Percentiles rank a stretch among this genome's conserved stretches.
Conservation (phyloP, 306 rosid species). For the Fragaria nilgerrensis region DNA sequence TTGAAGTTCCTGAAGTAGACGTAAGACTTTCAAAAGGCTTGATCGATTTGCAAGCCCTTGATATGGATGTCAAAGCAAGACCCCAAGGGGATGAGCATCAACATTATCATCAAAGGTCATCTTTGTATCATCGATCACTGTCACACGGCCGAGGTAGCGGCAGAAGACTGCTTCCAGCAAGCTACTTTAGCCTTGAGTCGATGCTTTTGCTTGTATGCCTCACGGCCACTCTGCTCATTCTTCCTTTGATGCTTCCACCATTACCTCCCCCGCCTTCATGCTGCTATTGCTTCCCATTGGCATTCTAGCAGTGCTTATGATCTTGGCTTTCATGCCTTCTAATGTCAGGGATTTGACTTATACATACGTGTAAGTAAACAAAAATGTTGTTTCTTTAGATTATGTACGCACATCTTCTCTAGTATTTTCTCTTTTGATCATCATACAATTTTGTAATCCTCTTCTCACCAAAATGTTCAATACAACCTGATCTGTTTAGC, state of each 20-base stretch:
- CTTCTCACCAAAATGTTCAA: slow-evolving; percentile 7
- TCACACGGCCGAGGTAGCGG: slow-evolving; percentile 38
- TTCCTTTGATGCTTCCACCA: slow-evolving; percentile 59
- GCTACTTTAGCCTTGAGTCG: slow-evolving; percentile 46
- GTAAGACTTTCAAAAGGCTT: slow-evolving; percentile 12
- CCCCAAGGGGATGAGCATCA: slow-evolving; percentile 10
- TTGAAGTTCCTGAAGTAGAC: slow-evolving; percentile 23
- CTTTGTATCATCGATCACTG: slow-evolving; percentile 20
- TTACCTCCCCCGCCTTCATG: slow-evolving; percentile 57
- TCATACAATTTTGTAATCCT: slow-evolving; percentile 23
- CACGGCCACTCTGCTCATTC: slow-evolving; percentile 46
- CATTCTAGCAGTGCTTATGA: slow-evolving; percentile 45
- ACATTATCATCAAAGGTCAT: neutral
- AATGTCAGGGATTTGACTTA: slow-evolving; percentile 39
- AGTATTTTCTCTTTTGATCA: neutral
- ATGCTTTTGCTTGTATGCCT: slow-evolving; percentile 44
- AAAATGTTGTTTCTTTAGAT: neutral
- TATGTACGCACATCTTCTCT: neutral
- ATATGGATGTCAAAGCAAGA: slow-evolving; percentile 15
- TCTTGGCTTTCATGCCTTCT: slow-evolving; percentile 59
- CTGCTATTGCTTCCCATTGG: slow-evolving; percentile 48
- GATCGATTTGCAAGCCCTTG: slow-evolving; percentile 10
- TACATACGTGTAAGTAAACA: slow-evolving; percentile 32
- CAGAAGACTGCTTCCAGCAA: slow-evolving; percentile 31
- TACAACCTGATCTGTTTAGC: neutral